Evolutionary conservation across 192 early-diverging fungal genomes (phyloP), one percentile per base, ranked within the genome.

Genomic region (Podila horticola): DNA sequence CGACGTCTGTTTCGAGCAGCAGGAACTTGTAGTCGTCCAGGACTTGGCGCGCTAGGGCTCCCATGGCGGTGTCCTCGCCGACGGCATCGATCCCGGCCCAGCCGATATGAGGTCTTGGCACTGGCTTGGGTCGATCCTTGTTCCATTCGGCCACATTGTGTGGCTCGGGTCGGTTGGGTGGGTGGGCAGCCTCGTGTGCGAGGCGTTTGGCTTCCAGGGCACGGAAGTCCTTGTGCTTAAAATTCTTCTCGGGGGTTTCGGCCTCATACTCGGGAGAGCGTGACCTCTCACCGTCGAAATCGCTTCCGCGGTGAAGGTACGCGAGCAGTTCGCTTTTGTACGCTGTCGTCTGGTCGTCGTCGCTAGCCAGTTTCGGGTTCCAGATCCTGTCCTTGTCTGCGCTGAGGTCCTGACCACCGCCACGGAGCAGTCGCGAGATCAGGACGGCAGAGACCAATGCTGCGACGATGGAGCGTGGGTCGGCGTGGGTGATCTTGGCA

Each of bases 401-500:
- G 1, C 51, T 36, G 9, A 6, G 28, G 20, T 72, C 61, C 9
- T 28, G 20, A 3, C 76, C 76, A 9, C 76, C 74, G 15, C 72
- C 84, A 51, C 74, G 62, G 55, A 82, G 64, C 12, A 79, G 45
- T 28, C 84, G 71, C 19, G 84, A 85, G 58, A 85, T 82, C 33
- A 85, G 31, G 41, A 71, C 74, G 7, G 74, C 67, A 24, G 69
- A 66, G 29, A 85, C 67, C 5, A 85, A 22, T 45, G 79, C 82
- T 17, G 67, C 62, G 5, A 85, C 13, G 31, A 82, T 50, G 57
- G 74, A 82, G 50, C 84, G 71, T 20, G 84, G 84, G 51, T 85
- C 84, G n/a, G 77, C 68, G 45, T 85, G 84, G 50, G 84, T 85
- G 29, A 79, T 67, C 58, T 85, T 85, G 1, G 84, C 82, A n/a